Conservation (phyloP, 495 filamentous ascomycete genomes). For the Lasiosphaeria ovina region DNA sequence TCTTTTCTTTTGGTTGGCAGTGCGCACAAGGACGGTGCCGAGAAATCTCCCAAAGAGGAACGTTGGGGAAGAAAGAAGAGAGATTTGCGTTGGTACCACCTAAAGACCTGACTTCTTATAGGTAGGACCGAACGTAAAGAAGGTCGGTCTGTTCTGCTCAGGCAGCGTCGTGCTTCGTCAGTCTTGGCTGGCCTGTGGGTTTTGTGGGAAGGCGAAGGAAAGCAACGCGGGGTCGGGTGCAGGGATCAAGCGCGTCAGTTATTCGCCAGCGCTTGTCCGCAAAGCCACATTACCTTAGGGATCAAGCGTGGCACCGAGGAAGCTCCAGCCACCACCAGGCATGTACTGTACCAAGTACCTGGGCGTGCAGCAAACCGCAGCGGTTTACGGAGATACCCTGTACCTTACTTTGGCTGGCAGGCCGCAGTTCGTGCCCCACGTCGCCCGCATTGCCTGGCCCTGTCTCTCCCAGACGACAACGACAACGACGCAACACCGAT, state of each 20-base stretch:
- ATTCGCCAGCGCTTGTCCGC: not conserved
- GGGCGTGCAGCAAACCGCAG: not conserved
- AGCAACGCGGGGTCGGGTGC: constrained; percentile 19
- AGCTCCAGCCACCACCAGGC: not conserved
- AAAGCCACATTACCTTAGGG: constrained; percentile 1
- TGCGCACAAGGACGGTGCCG: not conserved
- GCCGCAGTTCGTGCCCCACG: not conserved
- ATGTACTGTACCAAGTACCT: not conserved
- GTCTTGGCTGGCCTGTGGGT: constrained; percentile 9
- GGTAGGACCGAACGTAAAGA: not conserved
- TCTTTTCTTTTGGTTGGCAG: constrained; percentile 9
- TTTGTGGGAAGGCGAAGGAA: constrained; percentile 24
- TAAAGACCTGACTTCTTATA: not conserved
- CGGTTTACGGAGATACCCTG: not conserved
- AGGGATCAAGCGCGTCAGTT: not conserved
- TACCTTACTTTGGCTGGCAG: not conserved
- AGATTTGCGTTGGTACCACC: not conserved
- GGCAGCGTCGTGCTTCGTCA: constrained; percentile 20
- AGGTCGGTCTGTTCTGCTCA: no score
- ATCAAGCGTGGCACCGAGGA: not conserved
- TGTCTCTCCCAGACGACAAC: not conserved
- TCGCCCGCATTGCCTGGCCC: not conserved
- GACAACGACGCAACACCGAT: not conserved
- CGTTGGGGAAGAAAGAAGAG: not conserved
- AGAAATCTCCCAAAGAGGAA: not conserved